These are phyloP conservation scores for Tuber borchii DNA, from an alignment of 495 filamentous ascomycete species.

Conservation along the genomic window DNA sequence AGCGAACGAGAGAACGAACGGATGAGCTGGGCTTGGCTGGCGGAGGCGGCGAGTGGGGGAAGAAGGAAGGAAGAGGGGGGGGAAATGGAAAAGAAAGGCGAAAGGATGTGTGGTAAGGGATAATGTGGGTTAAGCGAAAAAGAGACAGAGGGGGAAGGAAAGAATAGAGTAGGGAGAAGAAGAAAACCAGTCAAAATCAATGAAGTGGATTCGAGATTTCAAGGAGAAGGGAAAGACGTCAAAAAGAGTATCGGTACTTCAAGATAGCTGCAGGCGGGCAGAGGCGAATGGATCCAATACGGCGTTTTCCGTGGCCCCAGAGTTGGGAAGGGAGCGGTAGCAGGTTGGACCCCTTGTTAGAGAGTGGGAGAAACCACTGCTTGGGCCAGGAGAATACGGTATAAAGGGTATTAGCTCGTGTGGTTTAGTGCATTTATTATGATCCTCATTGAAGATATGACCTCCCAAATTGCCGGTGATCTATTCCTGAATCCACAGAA, in stretches of 20 bases:
- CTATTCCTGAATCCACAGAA: not conserved
- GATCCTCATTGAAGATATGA: not conserved
- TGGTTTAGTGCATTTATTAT: conserved; percentile 3
- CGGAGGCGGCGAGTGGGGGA: conserved; percentile 7
- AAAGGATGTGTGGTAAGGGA: not conserved
- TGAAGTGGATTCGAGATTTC: conserved; percentile 5
- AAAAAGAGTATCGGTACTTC: conserved; percentile 8
- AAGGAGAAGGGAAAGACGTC: conserved; percentile 17
- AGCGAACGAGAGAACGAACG: conserved; percentile 29
- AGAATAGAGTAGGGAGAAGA: not conserved
- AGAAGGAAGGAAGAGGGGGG: conserved; percentile 12
- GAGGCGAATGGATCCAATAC: conserved; percentile 23
- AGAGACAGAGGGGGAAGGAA: conserved; percentile 6
- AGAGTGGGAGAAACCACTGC: not conserved
- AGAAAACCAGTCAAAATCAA: conserved; percentile 12
- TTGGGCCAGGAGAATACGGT: not conserved
- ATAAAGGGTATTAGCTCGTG: not conserved
- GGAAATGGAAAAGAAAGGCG: conserved; percentile 4
- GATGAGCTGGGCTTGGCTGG: conserved; percentile 14
- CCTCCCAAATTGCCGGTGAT: not conserved
- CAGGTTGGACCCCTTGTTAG: not conserved
- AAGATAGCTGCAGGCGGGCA: conserved; percentile 34
- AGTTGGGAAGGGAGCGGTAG: conserved; percentile 19
- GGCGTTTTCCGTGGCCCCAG: conserved; percentile 29
- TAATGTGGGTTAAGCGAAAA: conserved; percentile 6